Evolutionary conservation across 2,329 filamentous ascomycete species (phyloP).

Genomic region (Paracorniculantispora psalliotae): DNA sequence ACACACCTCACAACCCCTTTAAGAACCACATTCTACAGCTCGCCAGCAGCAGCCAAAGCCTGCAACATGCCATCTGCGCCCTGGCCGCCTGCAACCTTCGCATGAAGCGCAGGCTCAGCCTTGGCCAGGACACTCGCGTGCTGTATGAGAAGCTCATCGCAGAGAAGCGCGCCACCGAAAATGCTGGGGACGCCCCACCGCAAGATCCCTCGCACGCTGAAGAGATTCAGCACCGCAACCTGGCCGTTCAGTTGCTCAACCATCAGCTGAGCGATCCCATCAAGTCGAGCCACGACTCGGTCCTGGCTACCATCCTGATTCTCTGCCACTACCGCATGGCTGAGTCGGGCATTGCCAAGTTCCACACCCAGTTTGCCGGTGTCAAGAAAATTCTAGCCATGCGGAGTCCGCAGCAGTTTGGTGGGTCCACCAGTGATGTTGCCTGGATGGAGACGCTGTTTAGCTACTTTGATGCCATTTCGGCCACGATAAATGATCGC

Average conservation of each 20-base stretch:
- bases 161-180: conserved; percentile 41
- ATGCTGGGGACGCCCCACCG: conserved; percentile 41
- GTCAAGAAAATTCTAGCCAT: conserved; percentile 85
- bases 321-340: conserved; percentile 91
- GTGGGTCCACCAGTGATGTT: conserved; percentile 59
- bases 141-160: conserved; percentile 43
- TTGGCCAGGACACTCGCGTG: conserved; percentile 52
- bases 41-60: conserved; percentile 69
- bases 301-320: conserved; percentile 79
- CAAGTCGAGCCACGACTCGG: conserved; percentile 76
- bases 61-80: conserved; percentile 91
- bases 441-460: conserved; percentile 92
- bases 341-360: conserved; percentile 87
- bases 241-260: conserved; percentile 79
- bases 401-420: conserved; percentile 50
- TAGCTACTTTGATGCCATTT: conserved; percentile 91
- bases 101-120: conserved; percentile 68
- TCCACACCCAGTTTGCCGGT: conserved; percentile 87
- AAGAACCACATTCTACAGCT: conserved; percentile 75
- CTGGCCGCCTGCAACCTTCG: conserved; percentile 84
- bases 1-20: conserved; percentile 81
- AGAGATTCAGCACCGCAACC: conserved; percentile 72
- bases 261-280: conserved; percentile 72
- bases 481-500: conserved; percentile 84
- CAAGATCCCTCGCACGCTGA: conserved; percentile 69